Conservation (phyloP, 495 filamentous ascomycete species). For the Eremomyces bilateralis region DNA sequence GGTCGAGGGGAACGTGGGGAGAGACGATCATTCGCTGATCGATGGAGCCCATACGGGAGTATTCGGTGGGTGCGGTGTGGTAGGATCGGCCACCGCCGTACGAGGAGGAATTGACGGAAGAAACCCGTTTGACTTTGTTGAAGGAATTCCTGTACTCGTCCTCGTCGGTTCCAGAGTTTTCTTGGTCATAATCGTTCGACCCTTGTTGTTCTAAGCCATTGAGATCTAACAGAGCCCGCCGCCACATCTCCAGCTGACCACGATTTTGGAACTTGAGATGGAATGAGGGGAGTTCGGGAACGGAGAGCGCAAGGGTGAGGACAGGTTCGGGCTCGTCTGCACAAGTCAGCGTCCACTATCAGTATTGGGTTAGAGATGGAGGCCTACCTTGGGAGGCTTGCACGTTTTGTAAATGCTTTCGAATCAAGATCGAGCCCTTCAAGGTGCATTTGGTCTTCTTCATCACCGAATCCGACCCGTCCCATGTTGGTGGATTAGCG, state of each 20-base stretch:
- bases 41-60: conserved; percentile 30
- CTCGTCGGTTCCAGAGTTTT: conserved; percentile 69
- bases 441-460: conserved; percentile 62
- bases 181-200: conserved; percentile 46
- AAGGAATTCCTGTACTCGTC: conserved; percentile 55
- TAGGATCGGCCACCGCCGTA: conserved; percentile 63
- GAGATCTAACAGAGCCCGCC: conserved; percentile 66
- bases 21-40: conserved; percentile 34
- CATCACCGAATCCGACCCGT: conserved; percentile 28
- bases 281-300: conserved; percentile 89
- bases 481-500: conserved; percentile 32
- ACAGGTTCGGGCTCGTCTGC: conserved; percentile 46
- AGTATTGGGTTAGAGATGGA: background rate
- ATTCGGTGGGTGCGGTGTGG: conserved; percentile 58
- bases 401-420: conserved; percentile 89
- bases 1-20: conserved; percentile 79
- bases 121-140: conserved; percentile 42
- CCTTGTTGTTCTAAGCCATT: conserved; percentile 39
- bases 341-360: conserved; percentile 3
- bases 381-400: conserved; percentile 36
- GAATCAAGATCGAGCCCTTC: conserved; percentile 96
- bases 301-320: conserved; percentile 76
- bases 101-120: conserved; percentile 69
- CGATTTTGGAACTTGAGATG: conserved; percentile 79
- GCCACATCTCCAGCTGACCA: conserved; percentile 76